Evolutionary conservation across 164 flowering plant genomes (phyloP).

Genomic region (Vitis riparia): DNA sequence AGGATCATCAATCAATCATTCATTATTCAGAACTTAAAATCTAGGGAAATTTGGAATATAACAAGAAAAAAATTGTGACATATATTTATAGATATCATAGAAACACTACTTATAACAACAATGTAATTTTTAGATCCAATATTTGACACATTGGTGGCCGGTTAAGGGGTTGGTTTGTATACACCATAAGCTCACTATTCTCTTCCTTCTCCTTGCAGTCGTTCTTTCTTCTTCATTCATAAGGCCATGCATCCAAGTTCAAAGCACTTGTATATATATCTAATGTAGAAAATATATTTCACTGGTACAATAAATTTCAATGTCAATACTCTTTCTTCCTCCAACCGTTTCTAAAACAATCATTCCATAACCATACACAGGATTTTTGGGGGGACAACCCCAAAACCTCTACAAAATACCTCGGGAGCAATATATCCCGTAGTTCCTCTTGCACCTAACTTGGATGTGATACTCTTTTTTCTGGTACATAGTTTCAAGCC

Average conservation of each 20-base stretch:
- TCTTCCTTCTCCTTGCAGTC: conserved; percentile 31
- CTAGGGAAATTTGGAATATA: too few species aligned
- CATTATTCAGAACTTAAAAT: too few species aligned
- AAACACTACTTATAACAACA: too few species aligned
- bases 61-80: too few species aligned
- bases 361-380: conserved; percentile 51
- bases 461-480: conserved; percentile 30
- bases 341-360: conserved; percentile 49
- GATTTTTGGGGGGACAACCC: conserved; percentile 42
- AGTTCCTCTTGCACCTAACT: conserved; percentile 40
- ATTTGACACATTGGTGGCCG: conserved; percentile 31
- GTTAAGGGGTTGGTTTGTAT: conserved; percentile 33
- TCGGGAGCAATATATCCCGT: conserved; percentile 44
- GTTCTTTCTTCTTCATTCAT: conserved; percentile 18
- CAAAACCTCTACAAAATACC: conserved; percentile 27
- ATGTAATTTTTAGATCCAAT: conserved; percentile 7
- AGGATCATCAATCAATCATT: too few species aligned
- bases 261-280: conserved; percentile 28
- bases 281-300: conserved; percentile 41
- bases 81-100: too few species aligned
- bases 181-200: conserved; percentile 43
- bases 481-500: conserved; percentile 29
- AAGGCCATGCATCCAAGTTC: conserved; percentile 15
- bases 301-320: conserved; percentile 11
- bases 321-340: conserved; percentile 23